Evolutionary conservation across 116 monocot genomes (phyloP), one percentile per base, ranked within the genome.

Genomic region (Iris pallida): DNA sequence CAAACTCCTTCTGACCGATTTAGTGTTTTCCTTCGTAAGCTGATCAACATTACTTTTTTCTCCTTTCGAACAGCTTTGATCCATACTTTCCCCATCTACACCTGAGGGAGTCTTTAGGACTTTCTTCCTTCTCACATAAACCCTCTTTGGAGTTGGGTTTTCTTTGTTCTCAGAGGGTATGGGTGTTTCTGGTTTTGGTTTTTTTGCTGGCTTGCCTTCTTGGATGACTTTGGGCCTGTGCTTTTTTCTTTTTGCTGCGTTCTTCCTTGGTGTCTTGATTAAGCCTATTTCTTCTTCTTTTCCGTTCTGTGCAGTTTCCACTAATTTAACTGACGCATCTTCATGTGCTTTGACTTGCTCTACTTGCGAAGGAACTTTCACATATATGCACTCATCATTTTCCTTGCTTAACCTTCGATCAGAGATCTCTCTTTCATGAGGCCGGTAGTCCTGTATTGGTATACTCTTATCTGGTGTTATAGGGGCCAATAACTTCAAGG

Each of bases 211-310:
- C 59, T 41, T 59, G 41, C 4, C 49, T 9, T 51, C 49, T 9
- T 18, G 55, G 47, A 95, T 65, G 44, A 95, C 94, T 70, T 90
- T 95, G 1, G 94, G 94, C 69, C 80, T 79, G 63, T 86, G 83
- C 65, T 90, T 95, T 63, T 77, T 95, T 71, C 77, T 82, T 65
- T 60, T 85, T 4, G 69, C 45, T 2, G 42, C 12, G 61, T 79
- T 86, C 63, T 79, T 76, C 15, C 55, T 78, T 18, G 83, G 83
- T 62, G 81, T 80, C 45, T 83, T 83, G 60, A 81, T 83, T 55
- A 84, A 45, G 65, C 85, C 84, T 56, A 79, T 78, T 6, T 47
- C 84, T 55, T 83, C 71, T 4, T 74, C 74, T 42, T 80, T 77
- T 55, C 19, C 48, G 45, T 18, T n/a, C 6, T 57, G 30, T 30